Evolutionary conservation across 2,329 filamentous ascomycete genomes (phyloP), one percentile per base, ranked within the genome.

Genomic region (Elsinoe batatas): DNA sequence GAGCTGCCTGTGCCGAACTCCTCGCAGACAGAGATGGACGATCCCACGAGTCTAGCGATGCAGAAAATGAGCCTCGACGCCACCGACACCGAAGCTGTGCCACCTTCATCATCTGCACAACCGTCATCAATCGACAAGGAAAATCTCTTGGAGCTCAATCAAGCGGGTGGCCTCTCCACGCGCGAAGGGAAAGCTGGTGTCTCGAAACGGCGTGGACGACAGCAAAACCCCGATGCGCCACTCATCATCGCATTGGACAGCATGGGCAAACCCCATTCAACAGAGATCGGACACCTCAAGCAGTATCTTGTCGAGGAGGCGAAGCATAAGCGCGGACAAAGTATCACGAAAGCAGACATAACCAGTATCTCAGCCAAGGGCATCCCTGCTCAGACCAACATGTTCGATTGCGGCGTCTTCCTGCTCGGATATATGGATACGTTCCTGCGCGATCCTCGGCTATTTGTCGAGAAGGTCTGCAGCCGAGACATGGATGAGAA

Each of bases 191-290:
- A 26, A 30, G 1, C 11, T 13, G 26, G 15, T 18, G 2, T 12
- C n/a, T 13, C 36, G 50, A 38, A 42, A 40, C 49, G 35, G 5
- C 32, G 18, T 3, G 40, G 32, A 4, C 5, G 15, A 26, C 8
- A 8, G 7, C 26, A 17, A 5, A 5, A 47, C n/a, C 62, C 5
- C 56, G 62, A 53, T 69, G 54, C 70, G 74, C 82, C 88, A 1
- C 79, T 81, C 35, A 90, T 97, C 59, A 83, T 97, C 60, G 89
- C 88, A 0, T 79, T 97, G 22, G 93, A 98, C 68, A 97, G 93
- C 0, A 76, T 97, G 1, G 84, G 83, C n/a, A 64, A 69, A 3
- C 44, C 74, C 0, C 88, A 91, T 61, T 74, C 79, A 1, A 71
- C 75, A 0, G 87, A 88, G 5, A 81, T 85, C 59, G 78, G 69